Percentiles rank a stretch among this genome's conserved stretches.
These are phyloP conservation scores for Kwoniella sp. DNA, from an alignment of 768 basidiomycete genomes.

Conservation along the genomic window DNA sequence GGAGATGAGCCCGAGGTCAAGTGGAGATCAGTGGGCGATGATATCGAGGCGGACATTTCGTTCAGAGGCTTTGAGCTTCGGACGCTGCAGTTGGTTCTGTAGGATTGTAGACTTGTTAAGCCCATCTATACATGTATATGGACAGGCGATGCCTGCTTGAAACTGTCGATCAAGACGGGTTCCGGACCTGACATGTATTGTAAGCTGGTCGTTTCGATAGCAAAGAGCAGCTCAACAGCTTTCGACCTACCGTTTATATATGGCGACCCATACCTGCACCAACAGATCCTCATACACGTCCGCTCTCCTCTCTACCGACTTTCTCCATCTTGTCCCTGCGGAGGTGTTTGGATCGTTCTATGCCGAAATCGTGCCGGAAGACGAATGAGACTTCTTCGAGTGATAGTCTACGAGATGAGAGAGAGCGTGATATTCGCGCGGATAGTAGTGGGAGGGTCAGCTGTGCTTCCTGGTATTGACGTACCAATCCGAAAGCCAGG, in stretches of 20 bases:
- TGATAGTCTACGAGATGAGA: slow-evolving; percentile 29
- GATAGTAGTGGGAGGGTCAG: not conserved
- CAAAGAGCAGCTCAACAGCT: too few relatives aligned
- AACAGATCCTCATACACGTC: slow-evolving; percentile 1
- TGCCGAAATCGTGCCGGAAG: slow-evolving; percentile 68
- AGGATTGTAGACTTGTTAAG: not conserved
- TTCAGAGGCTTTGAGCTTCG: slow-evolving; percentile 84
- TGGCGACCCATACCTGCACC: too few relatives aligned
- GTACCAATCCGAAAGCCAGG: slow-evolving; percentile 64
- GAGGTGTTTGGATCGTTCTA: slow-evolving; percentile 57
- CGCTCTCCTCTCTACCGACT: not conserved
- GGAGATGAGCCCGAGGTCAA: slow-evolving; percentile 22
- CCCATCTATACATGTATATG: too few relatives aligned
- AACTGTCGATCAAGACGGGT: too few relatives aligned
- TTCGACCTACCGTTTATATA: too few relatives aligned
- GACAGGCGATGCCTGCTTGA: too few relatives aligned
- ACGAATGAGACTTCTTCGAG: slow-evolving; percentile 56
- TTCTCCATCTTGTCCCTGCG: slow-evolving; percentile 11
- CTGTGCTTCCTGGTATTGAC: slow-evolving; percentile 2
- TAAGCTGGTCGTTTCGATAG: too few relatives aligned
- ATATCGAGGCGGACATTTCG: slow-evolving; percentile 54
- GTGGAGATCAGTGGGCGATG: not conserved
- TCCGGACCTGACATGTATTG: too few relatives aligned
- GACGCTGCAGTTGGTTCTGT: slow-evolving; percentile 13
- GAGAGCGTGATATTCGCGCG: not conserved